A percentile compares a stretch with the other conserved stretches of the same genome.
Evolutionary conservation across 2,329 filamentous ascomycete species (phyloP).

Genomic region (Orbilia brochopaga): DNA sequence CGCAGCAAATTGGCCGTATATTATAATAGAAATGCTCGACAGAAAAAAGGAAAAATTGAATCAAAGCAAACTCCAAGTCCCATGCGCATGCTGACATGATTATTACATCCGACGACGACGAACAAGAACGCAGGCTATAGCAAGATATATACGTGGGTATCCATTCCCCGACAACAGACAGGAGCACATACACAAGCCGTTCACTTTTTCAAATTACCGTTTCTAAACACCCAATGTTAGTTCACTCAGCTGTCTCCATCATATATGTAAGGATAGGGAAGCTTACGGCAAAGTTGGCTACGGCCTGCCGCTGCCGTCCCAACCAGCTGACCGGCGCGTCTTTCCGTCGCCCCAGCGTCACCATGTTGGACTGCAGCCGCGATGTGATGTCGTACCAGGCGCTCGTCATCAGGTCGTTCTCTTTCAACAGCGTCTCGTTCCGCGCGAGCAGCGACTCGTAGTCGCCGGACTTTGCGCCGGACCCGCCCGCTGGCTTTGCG

Average conservation of each 20-base stretch:
- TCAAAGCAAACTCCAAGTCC: conserved; percentile 50
- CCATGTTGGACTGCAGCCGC: conserved; percentile 80
- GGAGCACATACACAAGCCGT: background rate
- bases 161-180: background rate
- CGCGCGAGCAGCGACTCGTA: conserved; percentile 54
- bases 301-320: conserved; percentile 71
- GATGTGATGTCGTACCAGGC: conserved; percentile 85
- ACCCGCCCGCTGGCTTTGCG: conserved; percentile 46
- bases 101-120: conserved; percentile 3
- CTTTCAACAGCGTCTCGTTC: conserved; percentile 74
- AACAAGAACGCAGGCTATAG: background rate
- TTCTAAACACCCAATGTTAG: conserved; percentile 5
- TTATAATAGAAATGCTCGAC: background rate
- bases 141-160: conserved; percentile 6
- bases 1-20: no score
- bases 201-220: background rate
- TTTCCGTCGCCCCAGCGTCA: conserved; percentile 75
- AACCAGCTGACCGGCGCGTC: conserved; percentile 82
- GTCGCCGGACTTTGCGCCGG: conserved; percentile 55
- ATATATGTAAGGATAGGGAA: conserved; percentile 4
- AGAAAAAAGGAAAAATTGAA: conserved; percentile 23
- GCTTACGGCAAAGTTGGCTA: conserved; percentile 50
- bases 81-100: conserved; percentile 51
- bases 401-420: conserved; percentile 78
- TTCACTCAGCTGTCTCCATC: background rate